phyloP scores from a whole-genome alignment of 371 early-diverging fungal species.

The Syncephalis plumigaleata region DNA sequence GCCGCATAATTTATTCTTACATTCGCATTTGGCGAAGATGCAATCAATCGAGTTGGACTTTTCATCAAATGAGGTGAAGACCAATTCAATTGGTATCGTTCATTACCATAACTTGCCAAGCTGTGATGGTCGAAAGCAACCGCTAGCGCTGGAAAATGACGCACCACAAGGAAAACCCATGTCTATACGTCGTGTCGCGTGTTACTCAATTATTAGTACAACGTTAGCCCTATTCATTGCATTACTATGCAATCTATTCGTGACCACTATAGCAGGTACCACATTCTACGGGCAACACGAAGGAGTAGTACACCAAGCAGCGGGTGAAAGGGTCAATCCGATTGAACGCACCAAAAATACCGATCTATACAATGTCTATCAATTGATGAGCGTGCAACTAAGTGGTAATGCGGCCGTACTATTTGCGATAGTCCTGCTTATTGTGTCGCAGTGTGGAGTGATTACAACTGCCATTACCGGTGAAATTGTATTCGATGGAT shows the following conservation, averaged over 20 bases:
- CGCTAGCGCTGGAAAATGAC: not conserved
- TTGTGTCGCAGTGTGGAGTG: conserved; percentile 47
- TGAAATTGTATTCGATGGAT: conserved; percentile 56
- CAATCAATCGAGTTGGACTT: not conserved
- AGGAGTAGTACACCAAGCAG: too few species aligned
- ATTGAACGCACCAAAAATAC: conserved; percentile 12
- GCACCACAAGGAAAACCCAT: not conserved
- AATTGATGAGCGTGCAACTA: conserved; percentile 29
- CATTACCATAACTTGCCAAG: too few species aligned
- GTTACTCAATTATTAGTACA: conserved; percentile 45
- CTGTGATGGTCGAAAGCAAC: too few species aligned
- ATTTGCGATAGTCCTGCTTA: conserved; percentile 48
- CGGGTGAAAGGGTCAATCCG: conserved; percentile 4
- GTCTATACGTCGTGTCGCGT: conserved; percentile 26
- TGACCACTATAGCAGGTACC: conserved; percentile 46
- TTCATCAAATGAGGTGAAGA: too few species aligned
- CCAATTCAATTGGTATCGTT: too few species aligned
- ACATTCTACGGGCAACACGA: conserved; percentile 24
- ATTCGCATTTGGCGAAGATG: conserved; percentile 14
- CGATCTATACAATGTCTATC: conserved; percentile 35
- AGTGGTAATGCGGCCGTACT: conserved; percentile 37
- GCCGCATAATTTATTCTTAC: conserved; percentile 64
- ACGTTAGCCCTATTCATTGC: conserved; percentile 39
- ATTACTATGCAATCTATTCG: conserved; percentile 47
- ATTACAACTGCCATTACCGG: conserved; percentile 62